A percentile compares a stretch with the other conserved stretches of the same genome.
These are phyloP conservation scores for Prunus yedoensis DNA, from an alignment of 331 rosid genomes.

Conservation along the genomic window DNA sequence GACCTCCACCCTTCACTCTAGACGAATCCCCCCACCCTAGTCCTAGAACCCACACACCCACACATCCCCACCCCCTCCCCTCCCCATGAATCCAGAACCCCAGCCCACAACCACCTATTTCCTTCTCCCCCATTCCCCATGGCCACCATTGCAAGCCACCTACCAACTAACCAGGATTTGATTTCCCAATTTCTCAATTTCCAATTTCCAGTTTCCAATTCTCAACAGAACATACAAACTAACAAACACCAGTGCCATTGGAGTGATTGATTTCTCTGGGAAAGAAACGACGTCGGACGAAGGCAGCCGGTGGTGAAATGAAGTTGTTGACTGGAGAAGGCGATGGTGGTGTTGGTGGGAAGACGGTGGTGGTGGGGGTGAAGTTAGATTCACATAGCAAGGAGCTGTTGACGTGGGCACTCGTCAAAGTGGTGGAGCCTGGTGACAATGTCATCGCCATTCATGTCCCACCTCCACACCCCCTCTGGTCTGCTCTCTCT, in stretches of 20 bases:
- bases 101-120: too few relatives aligned
- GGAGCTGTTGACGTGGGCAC: conserved; percentile 90
- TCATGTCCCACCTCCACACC: conserved; percentile 62
- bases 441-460: conserved; percentile 88
- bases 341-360: not conserved
- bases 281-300: not conserved
- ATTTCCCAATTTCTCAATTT: not conserved
- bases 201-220: not conserved
- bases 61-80: too few relatives aligned
- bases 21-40: too few relatives aligned
- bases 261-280: not conserved
- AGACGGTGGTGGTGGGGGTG: conserved; percentile 63
- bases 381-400: conserved; percentile 66
- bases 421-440: conserved; percentile 75
- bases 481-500: conserved; percentile 34
- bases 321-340: not conserved
- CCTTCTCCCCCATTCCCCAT: too few relatives aligned
- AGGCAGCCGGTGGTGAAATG: not conserved
- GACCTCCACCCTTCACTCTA: too few relatives aligned
- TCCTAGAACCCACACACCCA: too few relatives aligned
- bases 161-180: not conserved
- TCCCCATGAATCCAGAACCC: too few relatives aligned
- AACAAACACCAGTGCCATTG: not conserved
- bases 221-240: too few relatives aligned
- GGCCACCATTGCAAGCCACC: too few relatives aligned